Evolutionary conservation across 1,284 basidiomycete genomes (phyloP).

Genomic region (Coniferiporia sulphurascens): DNA sequence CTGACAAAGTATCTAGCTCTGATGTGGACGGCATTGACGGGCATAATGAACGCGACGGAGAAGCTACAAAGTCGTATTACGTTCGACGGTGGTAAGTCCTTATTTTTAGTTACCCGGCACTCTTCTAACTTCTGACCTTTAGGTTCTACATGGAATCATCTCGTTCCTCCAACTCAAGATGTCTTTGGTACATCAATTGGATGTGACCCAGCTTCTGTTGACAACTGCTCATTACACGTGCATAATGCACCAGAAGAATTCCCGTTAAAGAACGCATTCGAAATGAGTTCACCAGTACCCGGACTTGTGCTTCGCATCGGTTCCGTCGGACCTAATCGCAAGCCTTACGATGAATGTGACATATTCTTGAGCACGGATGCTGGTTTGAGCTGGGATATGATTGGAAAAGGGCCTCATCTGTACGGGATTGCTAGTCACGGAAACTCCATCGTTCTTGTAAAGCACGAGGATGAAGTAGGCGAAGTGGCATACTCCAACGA

Average conservation of each 20-base stretch:
- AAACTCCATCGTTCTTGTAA: constrained; percentile 79
- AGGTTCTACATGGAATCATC: constrained; percentile 14
- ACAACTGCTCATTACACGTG: constrained; percentile 80
- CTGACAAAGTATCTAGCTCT: no score
- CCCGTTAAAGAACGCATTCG: constrained; percentile 71
- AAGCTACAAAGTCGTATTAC: constrained; percentile 73
- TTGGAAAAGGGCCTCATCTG: constrained; percentile 75
- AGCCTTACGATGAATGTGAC: constrained; percentile 83
- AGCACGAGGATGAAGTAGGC: constrained; percentile 81
- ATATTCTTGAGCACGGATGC: constrained; percentile 92
- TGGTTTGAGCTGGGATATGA: constrained; percentile 83
- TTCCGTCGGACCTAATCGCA: constrained; percentile 70
- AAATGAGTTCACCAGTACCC: constrained; percentile 92
- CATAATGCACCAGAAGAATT: constrained; percentile 88
- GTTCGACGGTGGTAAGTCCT: constrained; percentile 72
- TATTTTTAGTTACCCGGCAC: not conserved
- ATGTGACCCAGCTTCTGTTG: constrained; percentile 56
- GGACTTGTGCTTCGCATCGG: constrained; percentile 95
- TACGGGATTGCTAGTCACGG: constrained; percentile 95
- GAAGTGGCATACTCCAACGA: constrained; percentile 81
- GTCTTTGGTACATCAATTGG: constrained; percentile 53
- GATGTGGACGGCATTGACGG: no score
- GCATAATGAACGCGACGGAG: constrained; percentile 44
- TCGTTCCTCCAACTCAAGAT: constrained; percentile 63
- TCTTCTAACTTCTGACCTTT: not conserved